Percentiles rank a stretch among this genome's conserved stretches.
phyloP scores from a whole-genome alignment of 192 early-diverging fungal genomes.

The Paraglomus brasilianum region DNA sequence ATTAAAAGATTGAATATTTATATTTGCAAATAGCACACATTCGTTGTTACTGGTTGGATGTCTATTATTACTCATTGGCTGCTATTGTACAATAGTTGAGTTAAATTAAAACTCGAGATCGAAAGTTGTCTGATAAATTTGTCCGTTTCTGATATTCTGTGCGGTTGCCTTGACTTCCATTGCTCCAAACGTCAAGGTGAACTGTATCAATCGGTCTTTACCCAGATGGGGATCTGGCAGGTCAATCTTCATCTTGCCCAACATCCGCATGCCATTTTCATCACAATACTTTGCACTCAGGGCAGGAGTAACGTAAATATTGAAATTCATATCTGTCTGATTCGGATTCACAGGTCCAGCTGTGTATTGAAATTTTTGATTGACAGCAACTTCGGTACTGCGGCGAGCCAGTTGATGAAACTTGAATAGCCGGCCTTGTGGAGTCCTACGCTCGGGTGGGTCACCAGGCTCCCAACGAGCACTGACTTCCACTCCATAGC shows the following conservation, averaged over 20 bases:
- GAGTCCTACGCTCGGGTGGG: slow-evolving; percentile 22
- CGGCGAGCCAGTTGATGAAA: slow-evolving; percentile 27
- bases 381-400: slow-evolving; percentile 21
- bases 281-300: slow-evolving; percentile 29
- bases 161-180: slow-evolving; percentile 31
- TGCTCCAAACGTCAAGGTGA: slow-evolving; percentile 29
- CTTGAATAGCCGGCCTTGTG: neutral
- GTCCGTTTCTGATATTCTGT: slow-evolving; percentile 18
- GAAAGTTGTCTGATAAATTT: slow-evolving; percentile 25
- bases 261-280: slow-evolving; percentile 29
- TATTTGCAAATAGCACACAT: no score
- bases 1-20: no score
- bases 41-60: no score
- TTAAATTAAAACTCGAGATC: slow-evolving; percentile 18
- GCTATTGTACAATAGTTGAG: neutral
- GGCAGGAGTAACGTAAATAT: slow-evolving; percentile 23
- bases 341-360: slow-evolving; percentile 12
- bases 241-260: slow-evolving; percentile 29
- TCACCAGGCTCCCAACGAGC: slow-evolving; percentile 16
- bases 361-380: slow-evolving; percentile 27
- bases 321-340: slow-evolving; percentile 26
- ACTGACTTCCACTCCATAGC: slow-evolving; percentile 23
- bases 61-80: no score
- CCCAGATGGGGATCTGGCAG: slow-evolving; percentile 25
- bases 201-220: slow-evolving; percentile 26